A percentile compares a stretch with the other conserved stretches of the same genome.
Conservation (phyloP, 140 eudicot species). For the Oenanthe javanica region DNA sequence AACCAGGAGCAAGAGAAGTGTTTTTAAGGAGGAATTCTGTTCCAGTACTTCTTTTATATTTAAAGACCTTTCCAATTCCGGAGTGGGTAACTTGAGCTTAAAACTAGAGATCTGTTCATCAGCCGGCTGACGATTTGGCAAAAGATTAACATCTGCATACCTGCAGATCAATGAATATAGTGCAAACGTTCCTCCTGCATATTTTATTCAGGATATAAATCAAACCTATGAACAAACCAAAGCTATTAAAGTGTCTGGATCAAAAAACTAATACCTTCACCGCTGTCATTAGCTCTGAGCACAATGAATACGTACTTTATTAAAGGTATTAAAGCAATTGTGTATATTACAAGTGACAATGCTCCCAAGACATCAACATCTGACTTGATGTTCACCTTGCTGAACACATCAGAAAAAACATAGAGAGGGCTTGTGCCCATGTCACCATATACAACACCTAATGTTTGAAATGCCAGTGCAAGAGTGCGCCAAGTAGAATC, state of each 20-base stretch:
- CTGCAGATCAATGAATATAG: conserved; percentile 80
- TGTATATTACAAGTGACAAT: conserved; percentile 73
- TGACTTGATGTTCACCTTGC: conserved; percentile 71
- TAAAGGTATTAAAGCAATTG: conserved; percentile 84
- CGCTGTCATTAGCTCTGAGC: conserved; percentile 89
- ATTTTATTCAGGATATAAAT: conserved; percentile 3
- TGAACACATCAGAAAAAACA: conserved; percentile 89
- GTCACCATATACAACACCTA: conserved; percentile 98
- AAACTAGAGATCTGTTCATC: conserved; percentile 88
- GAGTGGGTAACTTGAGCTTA: conserved; percentile 84
- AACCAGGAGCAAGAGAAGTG: conserved; percentile 75
- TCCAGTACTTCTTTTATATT: conserved; percentile 73
- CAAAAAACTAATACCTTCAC: conserved; percentile 59
- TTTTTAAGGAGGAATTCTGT: conserved; percentile 54
- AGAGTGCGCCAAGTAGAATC: conserved; percentile 61
- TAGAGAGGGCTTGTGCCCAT: conserved; percentile 97
- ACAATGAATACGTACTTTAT: conserved; percentile 78
- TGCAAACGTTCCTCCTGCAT: conserved; percentile 98
- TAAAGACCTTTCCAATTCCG: conserved; percentile 85
- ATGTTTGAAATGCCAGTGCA: conserved; percentile 88
- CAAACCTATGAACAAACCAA: not conserved
- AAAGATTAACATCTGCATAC: conserved; percentile 79
- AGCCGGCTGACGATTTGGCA: conserved; percentile 85
- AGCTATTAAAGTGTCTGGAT: not conserved
- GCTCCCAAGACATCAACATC: conserved; percentile 86